A percentile compares a stretch with the other conserved stretches of the same genome.
These are phyloP conservation scores for Zygosaccharomyces lentus DNA, from an alignment of 805 yeast genomes.

Conservation along the genomic window DNA sequence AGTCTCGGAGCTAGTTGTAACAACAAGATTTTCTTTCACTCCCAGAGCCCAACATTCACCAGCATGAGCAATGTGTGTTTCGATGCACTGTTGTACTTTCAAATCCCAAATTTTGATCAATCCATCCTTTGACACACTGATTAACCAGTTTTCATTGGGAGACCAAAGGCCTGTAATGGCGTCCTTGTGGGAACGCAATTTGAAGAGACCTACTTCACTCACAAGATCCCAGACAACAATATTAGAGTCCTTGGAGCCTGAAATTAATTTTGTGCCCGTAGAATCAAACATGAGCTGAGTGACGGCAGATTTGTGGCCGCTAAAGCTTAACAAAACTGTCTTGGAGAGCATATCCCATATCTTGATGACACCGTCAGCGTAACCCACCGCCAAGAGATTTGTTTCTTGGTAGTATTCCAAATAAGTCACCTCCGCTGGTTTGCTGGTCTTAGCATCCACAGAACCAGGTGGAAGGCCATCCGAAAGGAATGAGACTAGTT, in stretches of 20 bases:
- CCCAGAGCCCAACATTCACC: conserved; percentile 92
- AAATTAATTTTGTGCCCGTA: conserved; percentile 77
- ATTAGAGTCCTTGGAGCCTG: conserved; percentile 83
- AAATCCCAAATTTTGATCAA: conserved; percentile 91
- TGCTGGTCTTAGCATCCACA: conserved; percentile 55
- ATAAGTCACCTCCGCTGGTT: conserved; percentile 58
- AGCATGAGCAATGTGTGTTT: conserved; percentile 88
- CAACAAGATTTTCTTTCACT: conserved; percentile 41
- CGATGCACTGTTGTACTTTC: conserved; percentile 82
- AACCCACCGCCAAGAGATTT: conserved; percentile 81
- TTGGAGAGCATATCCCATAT: conserved; percentile 87
- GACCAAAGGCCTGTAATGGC: conserved; percentile 69
- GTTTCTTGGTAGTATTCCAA: conserved; percentile 58
- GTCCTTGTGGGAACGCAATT: conserved; percentile 84
- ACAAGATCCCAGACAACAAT: conserved; percentile 94
- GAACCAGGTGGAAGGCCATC: conserved; percentile 75
- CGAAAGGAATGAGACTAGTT: conserved; percentile 46
- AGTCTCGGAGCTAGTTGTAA: conserved; percentile 77
- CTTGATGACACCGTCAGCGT: conserved; percentile 81
- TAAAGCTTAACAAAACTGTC: conserved; percentile 71
- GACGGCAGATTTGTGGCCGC: conserved; percentile 88
- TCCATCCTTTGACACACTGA: conserved; percentile 85
- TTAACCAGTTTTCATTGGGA: conserved; percentile 58
- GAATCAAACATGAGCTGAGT: conserved; percentile 64
- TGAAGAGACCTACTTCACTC: conserved; percentile 82